Conservation (phyloP, 2,329 filamentous ascomycete species). For the Scedosporium aurantiacum region DNA sequence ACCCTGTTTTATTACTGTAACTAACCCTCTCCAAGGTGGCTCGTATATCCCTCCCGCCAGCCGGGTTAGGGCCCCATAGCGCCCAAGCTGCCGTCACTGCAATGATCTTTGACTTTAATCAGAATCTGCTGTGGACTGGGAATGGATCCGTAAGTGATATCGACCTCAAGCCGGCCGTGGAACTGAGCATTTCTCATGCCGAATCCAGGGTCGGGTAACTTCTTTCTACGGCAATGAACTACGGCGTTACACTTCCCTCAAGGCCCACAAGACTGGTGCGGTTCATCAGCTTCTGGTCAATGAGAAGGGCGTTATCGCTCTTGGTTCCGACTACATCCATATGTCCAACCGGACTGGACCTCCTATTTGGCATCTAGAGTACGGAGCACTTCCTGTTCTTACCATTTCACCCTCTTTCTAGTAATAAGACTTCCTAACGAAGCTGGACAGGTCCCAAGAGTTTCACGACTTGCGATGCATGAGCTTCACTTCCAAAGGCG, state of each 20-base stretch:
- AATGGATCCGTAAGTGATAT: constrained; percentile 65
- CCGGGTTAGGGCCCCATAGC: constrained; percentile 59
- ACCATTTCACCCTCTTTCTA: background rate
- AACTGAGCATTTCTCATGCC: background rate
- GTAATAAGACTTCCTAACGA: constrained; percentile 5
- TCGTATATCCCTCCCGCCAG: constrained; percentile 22
- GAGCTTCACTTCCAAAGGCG: constrained; percentile 84
- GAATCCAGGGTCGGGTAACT: constrained; percentile 63
- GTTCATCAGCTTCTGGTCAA: constrained; percentile 86
- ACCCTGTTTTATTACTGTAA: constrained; percentile 6
- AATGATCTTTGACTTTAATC: constrained; percentile 76
- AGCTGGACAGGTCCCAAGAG: constrained; percentile 25
- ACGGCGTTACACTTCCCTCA: constrained; percentile 82
- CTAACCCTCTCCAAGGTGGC: constrained; percentile 9
- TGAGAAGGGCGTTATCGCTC: constrained; percentile 77
- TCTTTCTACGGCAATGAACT: constrained; percentile 83
- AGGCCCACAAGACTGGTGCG: constrained; percentile 68
- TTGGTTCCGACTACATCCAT: constrained; percentile 76
- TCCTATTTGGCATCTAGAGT: constrained; percentile 80
- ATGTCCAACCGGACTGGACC: constrained; percentile 75
- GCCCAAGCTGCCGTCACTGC: constrained; percentile 56
- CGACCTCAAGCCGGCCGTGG: background rate
- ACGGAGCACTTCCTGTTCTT: constrained; percentile 19
- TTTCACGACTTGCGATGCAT: constrained; percentile 89
- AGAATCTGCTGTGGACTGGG: constrained; percentile 88